Evolutionary conservation across 2,329 filamentous ascomycete genomes (phyloP), one percentile per base, ranked within the genome.

Genomic region (Diaporthe humulicola): DNA sequence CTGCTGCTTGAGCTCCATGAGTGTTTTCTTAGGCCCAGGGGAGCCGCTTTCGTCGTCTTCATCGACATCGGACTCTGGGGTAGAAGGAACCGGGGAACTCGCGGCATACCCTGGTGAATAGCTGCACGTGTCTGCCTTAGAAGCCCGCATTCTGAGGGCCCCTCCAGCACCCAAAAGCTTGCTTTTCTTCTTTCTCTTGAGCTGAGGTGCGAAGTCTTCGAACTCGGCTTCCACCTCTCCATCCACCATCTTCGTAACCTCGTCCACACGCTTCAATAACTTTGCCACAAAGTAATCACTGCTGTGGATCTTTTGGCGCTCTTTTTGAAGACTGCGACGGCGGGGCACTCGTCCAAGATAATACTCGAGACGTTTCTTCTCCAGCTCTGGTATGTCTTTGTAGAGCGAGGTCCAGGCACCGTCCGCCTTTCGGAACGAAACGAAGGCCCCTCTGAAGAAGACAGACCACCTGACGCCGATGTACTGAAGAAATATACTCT

Each of bases 401-500:
- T 66, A 79, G 50, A 79, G 80, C 9, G 76, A 79, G 25, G 78
- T 79, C 87, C 86, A 88, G 2, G 84, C 82, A 0, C 79, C 79
- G 2, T 77, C 71, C n/a, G 78, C 79, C 15, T 79, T 76, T 50
- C 82, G 83, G 70, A 84, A 81, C 0, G 45, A 42, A 79, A 70
- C 82, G 84, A 74, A 85, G 80, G 25, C 77, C 76, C 70, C 17
- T 67, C 87, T 88, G 69, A 89, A 78, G 48, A 84, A 83, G 0
- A 86, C 83, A 2, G 86, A 87, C 85, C 86, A 87, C 40, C 83
- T 85, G 19, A 86, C 80, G 2, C 88, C 88, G 36, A 90, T 82
- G 70, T 85, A 87, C 60, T 90, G 86, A 0, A 89, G 79, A n/a
- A 90, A 85, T 1, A 90, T 83, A 1, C 87, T 86, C 71, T 89